A percentile compares a stretch with the other conserved stretches of the same genome.
Conservation (phyloP, 176 grass and related monocot species). For the Carex kokanica region DNA sequence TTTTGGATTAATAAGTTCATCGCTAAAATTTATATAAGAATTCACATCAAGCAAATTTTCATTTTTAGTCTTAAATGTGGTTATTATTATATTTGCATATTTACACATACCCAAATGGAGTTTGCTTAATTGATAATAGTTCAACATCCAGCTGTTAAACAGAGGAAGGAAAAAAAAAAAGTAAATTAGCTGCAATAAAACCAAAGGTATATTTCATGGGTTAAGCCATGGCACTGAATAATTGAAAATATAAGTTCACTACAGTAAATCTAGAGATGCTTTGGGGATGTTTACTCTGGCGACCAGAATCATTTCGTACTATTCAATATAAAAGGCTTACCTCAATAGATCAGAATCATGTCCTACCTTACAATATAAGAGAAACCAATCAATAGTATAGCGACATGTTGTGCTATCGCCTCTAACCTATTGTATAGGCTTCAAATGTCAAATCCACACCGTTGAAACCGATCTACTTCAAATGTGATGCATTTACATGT, state of each 20-base stretch:
- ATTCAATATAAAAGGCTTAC: slow-evolving; percentile 32
- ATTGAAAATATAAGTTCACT: not conserved
- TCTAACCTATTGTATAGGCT: too few relatives aligned
- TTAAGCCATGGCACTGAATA: not conserved
- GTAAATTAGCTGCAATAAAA: slow-evolving; percentile 4
- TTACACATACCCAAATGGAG: slow-evolving; percentile 51
- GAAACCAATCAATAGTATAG: too few relatives aligned
- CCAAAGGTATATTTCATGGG: not conserved
- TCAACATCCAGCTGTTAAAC: slow-evolving; percentile 72
- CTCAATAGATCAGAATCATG: slow-evolving; percentile 45
- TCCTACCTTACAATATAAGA: slow-evolving; percentile 20
- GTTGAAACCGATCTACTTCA: too few relatives aligned
- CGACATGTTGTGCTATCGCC: too few relatives aligned
- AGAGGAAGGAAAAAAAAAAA: slow-evolving; percentile 23
- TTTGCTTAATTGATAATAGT: slow-evolving; percentile 77
- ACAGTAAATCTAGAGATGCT: not conserved
- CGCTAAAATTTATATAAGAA: not conserved
- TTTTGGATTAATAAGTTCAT: not conserved
- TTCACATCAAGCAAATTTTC: not conserved
- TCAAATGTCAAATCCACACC: too few relatives aligned
- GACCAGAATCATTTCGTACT: not conserved
- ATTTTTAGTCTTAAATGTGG: not conserved
- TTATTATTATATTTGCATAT: not conserved
- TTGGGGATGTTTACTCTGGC: not conserved
- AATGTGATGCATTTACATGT: too few relatives aligned